A percentile compares a stretch with the other conserved stretches of the same genome.
These are phyloP conservation scores for Dispira simplex DNA, from an alignment of 192 early-diverging fungal genomes.

Conservation along the genomic window DNA sequence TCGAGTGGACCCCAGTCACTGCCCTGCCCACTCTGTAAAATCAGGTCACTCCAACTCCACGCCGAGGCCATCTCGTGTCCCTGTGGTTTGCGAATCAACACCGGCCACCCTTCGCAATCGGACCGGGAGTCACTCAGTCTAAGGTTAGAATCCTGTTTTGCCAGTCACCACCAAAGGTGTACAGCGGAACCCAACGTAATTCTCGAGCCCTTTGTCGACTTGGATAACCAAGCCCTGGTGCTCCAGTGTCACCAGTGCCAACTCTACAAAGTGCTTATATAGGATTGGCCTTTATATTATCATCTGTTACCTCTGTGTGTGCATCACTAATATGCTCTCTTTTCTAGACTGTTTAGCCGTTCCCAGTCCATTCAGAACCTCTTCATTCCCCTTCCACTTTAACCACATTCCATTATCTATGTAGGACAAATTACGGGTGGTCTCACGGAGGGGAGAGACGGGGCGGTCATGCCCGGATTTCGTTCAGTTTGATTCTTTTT, in stretches of 20 bases:
- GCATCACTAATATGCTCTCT: no score
- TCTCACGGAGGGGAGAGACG: no score
- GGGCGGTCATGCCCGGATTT: no score
- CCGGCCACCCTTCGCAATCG: background rate
- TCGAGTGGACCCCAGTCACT: no score
- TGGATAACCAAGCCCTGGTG: slow-evolving; percentile 2
- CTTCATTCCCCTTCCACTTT: no score
- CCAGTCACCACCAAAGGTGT: background rate
- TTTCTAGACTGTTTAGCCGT: no score
- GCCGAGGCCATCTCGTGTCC: background rate
- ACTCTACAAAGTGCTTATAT: background rate
- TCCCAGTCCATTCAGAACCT: no score
- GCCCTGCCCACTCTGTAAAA: background rate
- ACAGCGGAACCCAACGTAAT: background rate
- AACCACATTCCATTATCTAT: no score
- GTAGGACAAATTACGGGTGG: no score
- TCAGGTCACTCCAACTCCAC: background rate
- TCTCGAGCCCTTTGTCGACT: background rate
- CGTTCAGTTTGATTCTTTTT: no score
- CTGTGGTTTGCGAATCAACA: background rate
- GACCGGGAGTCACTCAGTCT: background rate
- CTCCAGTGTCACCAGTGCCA: background rate
- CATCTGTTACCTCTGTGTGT: no score
- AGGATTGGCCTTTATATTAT: background rate
- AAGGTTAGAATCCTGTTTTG: background rate